Base-by-base conservation (phyloP, 345 rosid genomes). In the Heritiera fomes region DNA sequence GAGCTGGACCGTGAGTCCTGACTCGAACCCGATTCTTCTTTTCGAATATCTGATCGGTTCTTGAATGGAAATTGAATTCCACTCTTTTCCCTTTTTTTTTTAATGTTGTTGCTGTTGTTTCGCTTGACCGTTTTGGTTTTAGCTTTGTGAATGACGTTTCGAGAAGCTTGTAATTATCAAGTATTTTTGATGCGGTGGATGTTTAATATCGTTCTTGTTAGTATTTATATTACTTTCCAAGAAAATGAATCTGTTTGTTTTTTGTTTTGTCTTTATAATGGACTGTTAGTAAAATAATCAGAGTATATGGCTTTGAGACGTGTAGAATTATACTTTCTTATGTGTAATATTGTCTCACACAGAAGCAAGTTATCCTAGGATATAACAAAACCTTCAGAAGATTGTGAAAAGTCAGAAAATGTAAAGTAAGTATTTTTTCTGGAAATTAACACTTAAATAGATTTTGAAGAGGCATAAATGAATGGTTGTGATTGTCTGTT, bases 1-100 rank as follows among this genome's bases (percentile, higher is more conserved):
- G 85, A 73, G 81, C 86, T 52, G 80, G 83, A 60, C 84, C 89
- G 17, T 88, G 82, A 84, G 59, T 79, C 79, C 5, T 6, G 50
- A 47, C 18, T 69, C 38, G 23, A 9, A 76, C 73, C 76, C 67
- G 30, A 43, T 23, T 1, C n/a, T 2, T 10, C 20, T 23, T 30
- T 28, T 62, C 71, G 60, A 70, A 63, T 75, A 65, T 46, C 45
- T 50, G 45, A 75, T 20, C 77, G 58, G 77, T 78, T 71, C 73
- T 64, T 60, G 66, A 64, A 77, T 45, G 77, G 66, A 70, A 47
- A 71, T 67, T 60, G 60, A 50, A 47, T 28, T 69, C 6, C 12
- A 45, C 65, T 13, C 0, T 32, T 63, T 77, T 58, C 15, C 28
- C 3, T 14, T 9, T 73, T 65, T 45, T 9, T 41, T 17, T 4